Conservation (phyloP, 192 early-diverging fungal genomes). For the Funneliformis mosseae region DNA sequence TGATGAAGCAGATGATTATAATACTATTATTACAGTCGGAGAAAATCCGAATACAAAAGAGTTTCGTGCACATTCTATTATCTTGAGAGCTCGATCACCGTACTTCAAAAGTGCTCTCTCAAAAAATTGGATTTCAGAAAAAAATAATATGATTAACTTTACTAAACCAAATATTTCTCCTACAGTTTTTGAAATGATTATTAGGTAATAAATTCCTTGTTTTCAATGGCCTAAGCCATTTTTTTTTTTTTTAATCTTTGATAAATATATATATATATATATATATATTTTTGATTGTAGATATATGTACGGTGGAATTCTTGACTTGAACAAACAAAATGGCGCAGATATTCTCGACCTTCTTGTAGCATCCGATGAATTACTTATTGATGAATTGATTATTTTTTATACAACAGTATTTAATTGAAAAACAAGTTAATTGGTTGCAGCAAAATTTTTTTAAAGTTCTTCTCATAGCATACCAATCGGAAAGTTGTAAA, state of each 20-base stretch:
- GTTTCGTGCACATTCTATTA: constrained; percentile 19
- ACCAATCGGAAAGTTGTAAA: neutral
- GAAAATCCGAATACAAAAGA: constrained; percentile 12
- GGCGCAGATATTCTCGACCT: neutral
- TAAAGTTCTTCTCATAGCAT: constrained; percentile 10
- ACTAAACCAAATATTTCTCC: constrained; percentile 34
- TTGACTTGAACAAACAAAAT: neutral
- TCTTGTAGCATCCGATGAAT: constrained; percentile 23
- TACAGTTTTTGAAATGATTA: constrained; percentile 18
- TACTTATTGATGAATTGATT: constrained; percentile 23
- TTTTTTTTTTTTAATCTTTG: neutral
- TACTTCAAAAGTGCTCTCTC: constrained; percentile 5
- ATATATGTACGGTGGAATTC: constrained; percentile 24
- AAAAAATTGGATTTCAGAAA: neutral
- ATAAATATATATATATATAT: neutral
- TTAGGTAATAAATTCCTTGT: neutral
- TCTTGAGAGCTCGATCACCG: constrained; percentile 18
- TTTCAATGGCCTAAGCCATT: neutral
- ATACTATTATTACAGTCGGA: constrained; percentile 14
- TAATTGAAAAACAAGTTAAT: constrained; percentile 15
- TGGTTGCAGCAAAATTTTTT: constrained; percentile 18
- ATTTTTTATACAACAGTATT: neutral
- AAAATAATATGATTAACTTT: constrained; percentile 12
- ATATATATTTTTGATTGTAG: neutral
- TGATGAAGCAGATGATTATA: constrained; percentile 22